These are phyloP conservation scores for Tuber calosporum DNA, from an alignment of 495 filamentous ascomycete species.

Conservation along the genomic window DNA sequence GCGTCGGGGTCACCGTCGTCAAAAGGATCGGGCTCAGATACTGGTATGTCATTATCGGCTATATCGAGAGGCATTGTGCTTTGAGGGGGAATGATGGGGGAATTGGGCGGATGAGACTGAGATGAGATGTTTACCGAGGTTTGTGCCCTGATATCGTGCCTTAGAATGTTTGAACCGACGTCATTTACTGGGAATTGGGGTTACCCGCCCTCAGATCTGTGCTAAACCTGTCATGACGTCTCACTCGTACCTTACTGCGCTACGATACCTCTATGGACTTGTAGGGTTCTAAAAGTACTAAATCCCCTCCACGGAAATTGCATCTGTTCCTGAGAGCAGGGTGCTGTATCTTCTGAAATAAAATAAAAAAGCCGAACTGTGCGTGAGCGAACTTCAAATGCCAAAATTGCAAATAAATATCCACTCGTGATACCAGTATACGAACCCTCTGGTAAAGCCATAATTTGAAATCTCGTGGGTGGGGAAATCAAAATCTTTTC, in stretches of 20 bases:
- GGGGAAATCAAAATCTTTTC: not conserved
- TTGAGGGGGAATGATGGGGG: not conserved
- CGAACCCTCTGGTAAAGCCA: not conserved
- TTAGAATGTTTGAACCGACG: not conserved
- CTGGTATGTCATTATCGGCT: not conserved
- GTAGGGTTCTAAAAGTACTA: not conserved
- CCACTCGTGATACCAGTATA: not conserved
- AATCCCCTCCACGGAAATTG: not conserved
- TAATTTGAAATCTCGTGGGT: not conserved
- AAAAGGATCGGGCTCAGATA: not conserved
- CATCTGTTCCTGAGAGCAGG: not conserved
- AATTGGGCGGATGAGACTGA: not conserved
- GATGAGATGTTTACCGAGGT: not conserved
- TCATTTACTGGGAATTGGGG: not conserved
- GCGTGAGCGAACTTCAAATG: no score
- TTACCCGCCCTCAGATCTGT: not conserved
- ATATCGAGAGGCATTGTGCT: not conserved
- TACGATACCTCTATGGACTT: no score
- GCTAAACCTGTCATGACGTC: not conserved
- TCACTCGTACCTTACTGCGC: not conserved
- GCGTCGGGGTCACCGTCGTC: not conserved
- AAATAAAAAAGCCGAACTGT: no score
- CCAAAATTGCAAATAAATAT: not conserved
- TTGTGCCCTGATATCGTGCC: not conserved
- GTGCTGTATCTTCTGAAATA: not conserved